Evolutionary conservation across 2,329 filamentous ascomycete species (phyloP).

Genomic region (Hymenotorrendiella dingleyae): DNA sequence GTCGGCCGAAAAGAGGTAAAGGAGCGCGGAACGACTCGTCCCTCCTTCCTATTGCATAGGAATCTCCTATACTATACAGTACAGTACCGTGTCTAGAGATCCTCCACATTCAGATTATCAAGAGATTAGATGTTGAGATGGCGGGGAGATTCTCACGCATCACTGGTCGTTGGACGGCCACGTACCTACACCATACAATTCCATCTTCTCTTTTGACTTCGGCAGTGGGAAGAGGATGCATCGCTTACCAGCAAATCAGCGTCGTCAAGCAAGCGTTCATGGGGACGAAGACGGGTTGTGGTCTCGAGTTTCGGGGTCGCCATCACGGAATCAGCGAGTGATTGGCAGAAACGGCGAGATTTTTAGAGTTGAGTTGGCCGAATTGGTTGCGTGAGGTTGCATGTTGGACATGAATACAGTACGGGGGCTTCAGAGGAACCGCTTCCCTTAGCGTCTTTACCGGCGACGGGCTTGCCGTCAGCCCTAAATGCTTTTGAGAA

Average conservation of each 20-base stretch:
- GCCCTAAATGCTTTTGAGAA: slow-evolving; percentile 11
- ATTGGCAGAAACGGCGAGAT: slow-evolving; percentile 1
- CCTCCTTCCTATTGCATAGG: no score
- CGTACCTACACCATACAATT: no score
- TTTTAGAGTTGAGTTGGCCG: background rate
- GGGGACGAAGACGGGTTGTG: background rate
- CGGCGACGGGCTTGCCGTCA: slow-evolving; percentile 6
- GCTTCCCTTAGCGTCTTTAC: background rate
- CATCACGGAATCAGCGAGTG: background rate
- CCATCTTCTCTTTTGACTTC: background rate
- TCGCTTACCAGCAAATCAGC: background rate
- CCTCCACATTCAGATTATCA: no score
- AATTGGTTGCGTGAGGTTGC: no score
- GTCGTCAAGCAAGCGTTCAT: no score
- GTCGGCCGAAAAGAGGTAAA: no score
- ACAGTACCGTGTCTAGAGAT: no score
- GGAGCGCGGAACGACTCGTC: no score
- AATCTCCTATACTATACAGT: no score
- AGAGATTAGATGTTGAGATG: background rate
- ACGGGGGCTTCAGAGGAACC: background rate
- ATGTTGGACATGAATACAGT: background rate
- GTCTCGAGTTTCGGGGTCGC: slow-evolving; percentile 5
- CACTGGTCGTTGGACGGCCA: no score
- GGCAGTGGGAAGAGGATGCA: background rate
- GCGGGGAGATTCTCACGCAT: background rate